phyloP scores from a whole-genome alignment of 225 moss, liverwort and hornwort genomes.

The Neckera pumila region DNA sequence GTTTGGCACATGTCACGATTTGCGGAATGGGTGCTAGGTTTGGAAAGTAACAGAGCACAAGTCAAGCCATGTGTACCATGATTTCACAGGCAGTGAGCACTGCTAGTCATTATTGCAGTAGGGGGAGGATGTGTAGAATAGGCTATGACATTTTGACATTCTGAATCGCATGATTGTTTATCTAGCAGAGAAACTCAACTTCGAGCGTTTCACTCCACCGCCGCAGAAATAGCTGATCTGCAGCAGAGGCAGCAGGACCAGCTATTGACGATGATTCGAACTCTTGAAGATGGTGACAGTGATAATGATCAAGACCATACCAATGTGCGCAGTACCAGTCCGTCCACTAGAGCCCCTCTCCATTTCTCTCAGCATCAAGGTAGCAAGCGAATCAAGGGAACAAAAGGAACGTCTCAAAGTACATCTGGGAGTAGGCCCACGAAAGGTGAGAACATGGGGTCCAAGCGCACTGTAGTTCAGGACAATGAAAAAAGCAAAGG shows the following conservation, averaged over 20 bases:
- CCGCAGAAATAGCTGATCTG: constrained; percentile 74
- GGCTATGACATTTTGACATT: not conserved
- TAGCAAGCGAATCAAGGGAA: constrained; percentile 2
- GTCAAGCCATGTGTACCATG: not conserved
- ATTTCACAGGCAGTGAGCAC: not conserved
- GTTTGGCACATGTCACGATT: not conserved
- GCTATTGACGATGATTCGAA: constrained; percentile 69
- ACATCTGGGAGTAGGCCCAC: constrained; percentile 10
- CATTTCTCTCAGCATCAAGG: not conserved
- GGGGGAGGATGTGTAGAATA: not conserved
- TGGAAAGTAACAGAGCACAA: not conserved
- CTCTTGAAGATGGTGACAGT: constrained; percentile 86
- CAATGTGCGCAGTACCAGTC: constrained; percentile 30
- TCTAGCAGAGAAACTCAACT: constrained; percentile 99
- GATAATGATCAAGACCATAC: constrained; percentile 41
- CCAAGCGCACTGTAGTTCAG: not conserved
- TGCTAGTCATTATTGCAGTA: not conserved
- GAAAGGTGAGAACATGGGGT: constrained; percentile 7
- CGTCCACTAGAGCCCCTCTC: constrained; percentile 2
- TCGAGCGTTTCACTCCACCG: constrained; percentile 95
- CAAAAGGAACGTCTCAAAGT: constrained; percentile 10
- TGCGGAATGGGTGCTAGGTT: not conserved
- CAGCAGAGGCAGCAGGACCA: constrained; percentile 74
- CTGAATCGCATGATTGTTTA: constrained; percentile 12
- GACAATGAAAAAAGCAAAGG: constrained; percentile 14